A percentile compares a stretch with the other conserved stretches of the same genome.
Evolutionary conservation across 176 grass and related monocot genomes (phyloP).

Genomic region (Lolium rigidum): DNA sequence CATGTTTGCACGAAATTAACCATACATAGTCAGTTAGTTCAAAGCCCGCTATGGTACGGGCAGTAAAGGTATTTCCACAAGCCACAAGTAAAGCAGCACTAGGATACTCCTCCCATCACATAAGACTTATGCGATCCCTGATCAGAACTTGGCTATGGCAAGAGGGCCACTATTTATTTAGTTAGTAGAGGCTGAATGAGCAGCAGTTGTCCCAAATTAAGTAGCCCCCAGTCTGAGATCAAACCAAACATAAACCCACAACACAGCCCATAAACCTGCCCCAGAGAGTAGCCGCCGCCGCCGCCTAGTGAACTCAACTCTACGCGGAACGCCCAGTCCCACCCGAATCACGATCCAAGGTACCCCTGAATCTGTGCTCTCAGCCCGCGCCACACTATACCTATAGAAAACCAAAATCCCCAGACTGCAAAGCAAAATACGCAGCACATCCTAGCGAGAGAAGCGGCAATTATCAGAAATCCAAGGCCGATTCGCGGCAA

Average conservation of each 20-base stretch:
- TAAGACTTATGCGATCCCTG: not conserved
- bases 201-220: not conserved
- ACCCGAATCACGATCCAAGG: not conserved
- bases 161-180: not conserved
- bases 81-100: not conserved
- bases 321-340: not conserved
- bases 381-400: too few species aligned
- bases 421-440: not conserved
- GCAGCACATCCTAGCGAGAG: not conserved
- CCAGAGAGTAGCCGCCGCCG: too few species aligned
- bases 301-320: not conserved
- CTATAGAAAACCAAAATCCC: slow-evolving; percentile 2
- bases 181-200: not conserved
- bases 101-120: not conserved
- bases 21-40: not conserved
- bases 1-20: slow-evolving; percentile 2
- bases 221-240: not conserved
- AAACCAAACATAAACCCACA: not conserved
- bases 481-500: not conserved
- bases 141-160: not conserved
- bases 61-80: not conserved
- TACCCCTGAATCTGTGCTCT: not conserved
- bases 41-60: not conserved
- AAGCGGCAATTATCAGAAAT: not conserved
- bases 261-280: not conserved